Base-by-base conservation (phyloP, 768 basidiomycete genomes). In the Pulveroboletus frians region DNA sequence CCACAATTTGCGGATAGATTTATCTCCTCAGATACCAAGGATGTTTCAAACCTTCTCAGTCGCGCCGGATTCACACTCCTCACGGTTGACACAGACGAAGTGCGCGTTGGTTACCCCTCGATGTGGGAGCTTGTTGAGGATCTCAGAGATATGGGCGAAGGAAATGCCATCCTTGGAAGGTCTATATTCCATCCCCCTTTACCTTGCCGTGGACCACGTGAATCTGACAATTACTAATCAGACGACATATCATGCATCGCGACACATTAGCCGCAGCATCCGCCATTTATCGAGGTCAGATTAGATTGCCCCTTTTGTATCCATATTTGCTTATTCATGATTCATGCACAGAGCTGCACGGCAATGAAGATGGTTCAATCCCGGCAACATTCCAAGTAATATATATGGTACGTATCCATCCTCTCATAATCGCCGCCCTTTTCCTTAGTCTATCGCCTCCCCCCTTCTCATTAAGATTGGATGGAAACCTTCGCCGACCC, bases 41-140 rank as follows among this genome's bases (percentile, higher is more conserved):
- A 96, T 62, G 80, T 98, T 46, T 93, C 96, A 6, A 93, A 92
- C 53, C 82, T 99, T 27, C 79, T 99, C 32, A 81, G 84, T 31
- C 83, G 94, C 46, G 95, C 96, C 0, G 95, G 95, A 11, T 96
- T 98, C 67, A 89, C 86, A 0, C 73, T 96, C 18, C 80, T 97
- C 15, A 98, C 96, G 0, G 91, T 98, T 29, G 96, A 99, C 60
- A 81, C 88, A 31, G 96, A 99, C 62, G 96, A 99, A 70, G 77
- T 99, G 7, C 82, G 80, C 55, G 82, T 97, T 32, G 79, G 79
- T 7, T 99, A 97, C 62, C 96, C 96, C 1, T 87, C 83, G 39
- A 94, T 98, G 78, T 97, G 88, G 85, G 95, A 98, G 62, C 78
- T 99, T 13, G 75, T 98, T 67, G 83, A 92, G 48, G 96, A 99